Conservation (phyloP, 2,329 filamentous ascomycete genomes). For the Coniochaeta hoffmannii region DNA sequence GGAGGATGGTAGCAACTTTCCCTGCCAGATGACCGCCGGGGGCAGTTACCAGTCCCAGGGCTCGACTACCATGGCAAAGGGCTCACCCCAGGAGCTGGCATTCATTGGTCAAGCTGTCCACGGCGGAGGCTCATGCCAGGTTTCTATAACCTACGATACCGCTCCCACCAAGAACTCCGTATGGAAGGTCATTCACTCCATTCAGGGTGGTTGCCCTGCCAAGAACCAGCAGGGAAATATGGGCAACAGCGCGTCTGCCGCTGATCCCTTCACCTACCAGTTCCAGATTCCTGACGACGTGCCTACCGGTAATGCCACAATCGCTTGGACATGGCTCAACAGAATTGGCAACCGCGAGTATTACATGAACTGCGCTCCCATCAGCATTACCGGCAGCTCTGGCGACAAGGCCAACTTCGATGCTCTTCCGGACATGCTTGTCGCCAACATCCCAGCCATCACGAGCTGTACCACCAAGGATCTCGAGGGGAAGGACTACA, state of each 20-base stretch:
- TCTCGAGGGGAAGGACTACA: conserved; percentile 44
- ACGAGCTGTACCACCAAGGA: conserved; percentile 45
- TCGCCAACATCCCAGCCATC: conserved; percentile 54
- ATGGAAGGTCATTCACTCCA: conserved; percentile 88
- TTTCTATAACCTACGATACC: conserved; percentile 75
- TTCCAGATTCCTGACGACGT: conserved; percentile 68
- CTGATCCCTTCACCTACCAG: conserved; percentile 50
- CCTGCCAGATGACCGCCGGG: conserved; percentile 61
- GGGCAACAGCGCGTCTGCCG: conserved; percentile 32
- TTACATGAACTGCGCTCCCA: conserved; percentile 92
- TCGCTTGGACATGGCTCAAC: conserved; percentile 97
- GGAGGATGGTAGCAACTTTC: conserved; percentile 59
- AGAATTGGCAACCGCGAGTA: conserved; percentile 87
- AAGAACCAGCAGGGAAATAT: conserved; percentile 50
- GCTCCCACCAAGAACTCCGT: conserved; percentile 56
- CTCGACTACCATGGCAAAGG: conserved; percentile 56
- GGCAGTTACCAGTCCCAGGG: conserved; percentile 29
- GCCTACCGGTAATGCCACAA: conserved; percentile 65
- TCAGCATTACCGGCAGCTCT: conserved; percentile 52
- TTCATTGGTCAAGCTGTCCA: conserved; percentile 73
- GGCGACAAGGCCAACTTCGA: conserved; percentile 47
- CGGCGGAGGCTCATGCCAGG: conserved; percentile 87
- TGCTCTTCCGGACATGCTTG: conserved; percentile 65
- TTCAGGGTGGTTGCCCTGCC: conserved; percentile 77
- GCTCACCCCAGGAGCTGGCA: conserved; percentile 50